Base-by-base conservation (phyloP, 225 moss, liverwort and hornwort species). In the Climacium dendroides region DNA sequence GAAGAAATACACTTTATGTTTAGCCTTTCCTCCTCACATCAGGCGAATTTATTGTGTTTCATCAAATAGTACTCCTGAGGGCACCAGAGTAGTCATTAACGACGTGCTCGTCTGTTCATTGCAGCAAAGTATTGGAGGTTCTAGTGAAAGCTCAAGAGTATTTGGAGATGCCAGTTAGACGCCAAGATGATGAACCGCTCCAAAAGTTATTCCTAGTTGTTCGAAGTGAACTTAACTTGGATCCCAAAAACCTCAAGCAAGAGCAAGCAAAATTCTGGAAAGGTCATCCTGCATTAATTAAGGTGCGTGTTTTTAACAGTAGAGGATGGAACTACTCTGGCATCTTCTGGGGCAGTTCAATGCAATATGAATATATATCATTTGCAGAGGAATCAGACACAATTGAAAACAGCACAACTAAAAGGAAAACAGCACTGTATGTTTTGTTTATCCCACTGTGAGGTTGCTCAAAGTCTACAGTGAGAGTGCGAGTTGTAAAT, bases 201-300 rank as follows among this genome's bases (percentile, higher is more conserved):
- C 99, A 99, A 75, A 91, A 93, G 54, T 83, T 99, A 73, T 96
- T 97, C 48, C 62, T 96, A 81, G 95, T 93, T 50, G 99, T 99
- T 71, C 93, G 99, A 83, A 97, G 97, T 85, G 99, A 99, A 84
- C 91, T 99, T 32, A 97, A 95, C 86, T 87, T 99, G 87, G 98
- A 99, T 91, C 95, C 95, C 41, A 99, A 99, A 77, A 99, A 94
- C 63, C 91, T 96, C 85, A 99, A 97, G 94, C 96, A 97, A 92
- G 99, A 99, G 91, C 96, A 97, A 90, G 95, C 95, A 25, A 99
- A 99, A 90, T 99, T 99, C 86, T 99, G 95, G 99, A 99, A 96
- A 90, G 88, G 91, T 62, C 95, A 95, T 89, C 97, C 99, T 78
- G 93, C 96, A 50, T 91, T 97, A 74, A 92, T 99, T 67, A 99